Evolutionary conservation across 768 basidiomycete species (phyloP).

Genomic region (Fomitopsis serialis): DNA sequence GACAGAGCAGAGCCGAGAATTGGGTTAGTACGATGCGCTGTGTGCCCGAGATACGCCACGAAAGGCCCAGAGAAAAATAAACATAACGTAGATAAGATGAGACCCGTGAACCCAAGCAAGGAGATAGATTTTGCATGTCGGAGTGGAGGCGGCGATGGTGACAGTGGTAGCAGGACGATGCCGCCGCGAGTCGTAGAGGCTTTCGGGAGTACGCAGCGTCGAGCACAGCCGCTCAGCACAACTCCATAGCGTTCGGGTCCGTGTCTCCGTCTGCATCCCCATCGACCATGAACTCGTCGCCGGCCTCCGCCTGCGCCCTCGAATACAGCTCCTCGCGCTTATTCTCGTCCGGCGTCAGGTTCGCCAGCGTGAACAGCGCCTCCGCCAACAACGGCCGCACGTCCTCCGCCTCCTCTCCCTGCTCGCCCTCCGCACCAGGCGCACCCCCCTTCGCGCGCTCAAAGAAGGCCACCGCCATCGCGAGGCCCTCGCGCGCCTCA

Average conservation of each 20-base stretch:
- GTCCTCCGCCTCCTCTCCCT: slow-evolving; percentile 6
- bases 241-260: background rate
- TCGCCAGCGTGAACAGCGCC: slow-evolving; percentile 54
- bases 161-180: too few relatives aligned
- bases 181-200: too few relatives aligned
- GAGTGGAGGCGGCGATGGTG: too few relatives aligned
- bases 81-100: too few relatives aligned
- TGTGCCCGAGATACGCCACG: too few relatives aligned
- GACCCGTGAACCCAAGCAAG: too few relatives aligned
- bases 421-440: slow-evolving; percentile 17
- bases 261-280: background rate
- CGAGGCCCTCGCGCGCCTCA: slow-evolving; percentile 49
- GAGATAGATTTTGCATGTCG: too few relatives aligned
- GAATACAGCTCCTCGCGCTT: slow-evolving; percentile 47
- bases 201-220: too few relatives aligned
- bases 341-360: slow-evolving; percentile 44
- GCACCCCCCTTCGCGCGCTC: slow-evolving; percentile 23
- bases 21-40: too few relatives aligned
- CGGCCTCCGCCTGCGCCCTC: slow-evolving; percentile 45
- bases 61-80: too few relatives aligned
- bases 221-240: background rate
- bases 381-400: slow-evolving; percentile 38
- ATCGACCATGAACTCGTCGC: slow-evolving; percentile 22
- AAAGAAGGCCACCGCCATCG: slow-evolving; percentile 36
- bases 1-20: too few relatives aligned